Base-by-base conservation (phyloP, 352 stramenopile genomes). In the Phytophthora tentaculata region DNA sequence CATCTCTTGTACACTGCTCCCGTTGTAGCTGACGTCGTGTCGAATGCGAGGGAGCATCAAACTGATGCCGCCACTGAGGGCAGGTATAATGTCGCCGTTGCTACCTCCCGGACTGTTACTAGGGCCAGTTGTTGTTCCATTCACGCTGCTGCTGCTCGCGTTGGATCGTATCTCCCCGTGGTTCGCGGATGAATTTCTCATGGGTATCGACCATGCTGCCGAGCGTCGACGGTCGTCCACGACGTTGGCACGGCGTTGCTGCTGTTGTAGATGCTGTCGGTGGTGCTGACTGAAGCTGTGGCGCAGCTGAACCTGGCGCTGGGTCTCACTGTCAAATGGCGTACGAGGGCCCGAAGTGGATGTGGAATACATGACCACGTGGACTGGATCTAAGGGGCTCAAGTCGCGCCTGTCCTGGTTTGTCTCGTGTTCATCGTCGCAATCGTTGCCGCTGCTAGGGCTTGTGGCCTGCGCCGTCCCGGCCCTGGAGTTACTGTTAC, bases 241-340 rank as follows among this genome's bases (percentile, higher is more conserved):
- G 14, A 76, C 7, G 47, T 50, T 49, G 5, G 64, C 37, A 10
- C 69, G 58, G 37, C 60, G 63, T 37, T 76, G 69, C 35, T 76
- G 69, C 26, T 76, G 69, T 10, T 69, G 69, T 13, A 66, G 53
- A 19, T 63, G 16, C 16, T 64, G 52, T 9, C 35, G 63, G n/a
- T 76, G 53, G 24, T 56, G 56, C 44, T 66, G 67, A 19, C 39
- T 53, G 16, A 74, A 58, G 47, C 32, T 45, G 39, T 54, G 62
- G 13, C 67, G 56, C 14, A 68, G 51, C 56, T 68, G 66, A 41
- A 52, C 13, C 5, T 73, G 59, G 9, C 53, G 35, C 39, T 74
- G 64, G 3, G 4, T 26, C 41, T 69, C 57, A 20, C n/a, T 60
- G 32, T 62, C 5, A 29, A 52, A 58, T 16, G 35, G 47, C 16